phyloP scores from a whole-genome alignment of 352 stramenopile species.

The Plasmopara viticola region DNA sequence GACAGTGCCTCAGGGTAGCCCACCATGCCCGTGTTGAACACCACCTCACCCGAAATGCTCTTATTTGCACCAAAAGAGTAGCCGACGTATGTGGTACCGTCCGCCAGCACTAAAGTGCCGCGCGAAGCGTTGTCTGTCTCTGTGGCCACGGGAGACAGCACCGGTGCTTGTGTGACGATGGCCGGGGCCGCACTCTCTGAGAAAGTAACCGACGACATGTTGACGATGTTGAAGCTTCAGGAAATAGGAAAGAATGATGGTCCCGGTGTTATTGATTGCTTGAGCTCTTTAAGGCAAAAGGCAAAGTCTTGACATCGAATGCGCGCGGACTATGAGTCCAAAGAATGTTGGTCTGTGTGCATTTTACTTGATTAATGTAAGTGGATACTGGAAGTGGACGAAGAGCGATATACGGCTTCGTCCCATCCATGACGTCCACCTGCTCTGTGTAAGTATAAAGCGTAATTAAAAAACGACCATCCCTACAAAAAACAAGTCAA shows the following conservation, averaged over 20 bases:
- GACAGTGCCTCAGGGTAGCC: conserved; percentile 97
- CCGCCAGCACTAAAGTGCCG: conserved; percentile 75
- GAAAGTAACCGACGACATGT: conserved; percentile 37
- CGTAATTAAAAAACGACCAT: conserved; percentile 7
- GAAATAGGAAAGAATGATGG: conserved; percentile 8
- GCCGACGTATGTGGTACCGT: conserved; percentile 69
- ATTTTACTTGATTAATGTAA: conserved; percentile 20
- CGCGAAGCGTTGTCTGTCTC: conserved; percentile 35
- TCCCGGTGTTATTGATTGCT: conserved; percentile 13
- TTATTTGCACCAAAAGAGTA: conserved; percentile 91
- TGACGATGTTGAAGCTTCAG: conserved; percentile 1
- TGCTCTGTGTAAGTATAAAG: conserved; percentile 12
- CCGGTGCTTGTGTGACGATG: conserved; percentile 5
- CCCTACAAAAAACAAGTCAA: conserved; percentile 20
- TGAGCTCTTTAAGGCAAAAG: conserved; percentile 36
- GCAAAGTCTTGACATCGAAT: conserved; percentile 24
- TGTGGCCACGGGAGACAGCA: conserved; percentile 41
- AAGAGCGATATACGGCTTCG: background rate
- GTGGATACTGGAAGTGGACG: conserved; percentile 6
- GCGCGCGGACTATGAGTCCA: too few relatives aligned
- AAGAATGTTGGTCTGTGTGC: background rate
- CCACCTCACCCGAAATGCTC: conserved; percentile 91
- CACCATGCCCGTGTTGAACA: conserved; percentile 99
- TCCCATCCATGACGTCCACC: conserved; percentile 12
- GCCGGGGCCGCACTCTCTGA: conserved; percentile 10